Percentiles rank a stretch among this genome's conserved stretches.
Conservation (phyloP, 2,329 filamentous ascomycete species). For the Clonostachys chloroleuca region DNA sequence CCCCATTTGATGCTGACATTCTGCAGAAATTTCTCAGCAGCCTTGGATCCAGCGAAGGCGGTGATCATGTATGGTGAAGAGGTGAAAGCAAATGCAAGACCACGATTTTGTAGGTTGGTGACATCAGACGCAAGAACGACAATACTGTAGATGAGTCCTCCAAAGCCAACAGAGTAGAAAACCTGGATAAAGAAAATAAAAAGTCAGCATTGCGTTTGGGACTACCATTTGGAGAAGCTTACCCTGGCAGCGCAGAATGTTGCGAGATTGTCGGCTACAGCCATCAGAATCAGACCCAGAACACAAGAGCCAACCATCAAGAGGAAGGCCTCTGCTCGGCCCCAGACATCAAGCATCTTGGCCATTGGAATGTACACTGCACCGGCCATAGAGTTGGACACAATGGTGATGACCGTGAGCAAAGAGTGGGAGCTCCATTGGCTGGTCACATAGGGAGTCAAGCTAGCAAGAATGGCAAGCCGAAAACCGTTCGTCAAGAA, state of each 20-base stretch:
- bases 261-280: constrained; percentile 38
- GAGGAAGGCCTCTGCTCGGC: constrained; percentile 54
- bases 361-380: constrained; percentile 58
- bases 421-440: constrained; percentile 48
- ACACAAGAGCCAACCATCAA: constrained; percentile 44
- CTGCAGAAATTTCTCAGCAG: constrained; percentile 19
- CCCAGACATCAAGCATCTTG: constrained; percentile 60
- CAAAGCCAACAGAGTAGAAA: constrained; percentile 57
- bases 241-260: constrained; percentile 47
- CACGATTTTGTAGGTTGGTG: constrained; percentile 30
- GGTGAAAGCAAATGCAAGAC: constrained; percentile 29
- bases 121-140: constrained; percentile 64
- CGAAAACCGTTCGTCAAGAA: constrained; percentile 47
- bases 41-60: constrained; percentile 29
- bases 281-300: constrained; percentile 54
- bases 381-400: constrained; percentile 48
- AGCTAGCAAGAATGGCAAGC: constrained; percentile 29
- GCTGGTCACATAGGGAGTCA: constrained; percentile 42
- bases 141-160: constrained; percentile 57
- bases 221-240: not conserved
- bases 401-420: constrained; percentile 45
- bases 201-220: not conserved
- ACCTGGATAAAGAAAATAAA: constrained; percentile 24
- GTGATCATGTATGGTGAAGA: constrained; percentile 40
- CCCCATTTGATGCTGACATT: constrained; percentile 29